Evolutionary conservation across 2,329 filamentous ascomycete species (phyloP).

Genomic region (Curvularia sp.): DNA sequence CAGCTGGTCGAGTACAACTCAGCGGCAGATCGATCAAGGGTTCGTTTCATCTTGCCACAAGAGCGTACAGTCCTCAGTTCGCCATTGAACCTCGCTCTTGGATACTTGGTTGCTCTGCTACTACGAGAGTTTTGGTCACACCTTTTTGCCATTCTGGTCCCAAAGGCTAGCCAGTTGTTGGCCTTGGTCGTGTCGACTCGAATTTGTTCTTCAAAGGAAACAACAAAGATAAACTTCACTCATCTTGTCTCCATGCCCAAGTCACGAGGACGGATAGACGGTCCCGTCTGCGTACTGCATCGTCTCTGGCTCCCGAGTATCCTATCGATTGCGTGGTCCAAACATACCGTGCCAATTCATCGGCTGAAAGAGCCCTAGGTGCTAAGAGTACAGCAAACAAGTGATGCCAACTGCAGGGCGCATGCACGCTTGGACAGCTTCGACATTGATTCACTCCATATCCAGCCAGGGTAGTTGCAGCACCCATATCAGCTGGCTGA

Average conservation of each 20-base stretch:
- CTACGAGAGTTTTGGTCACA: not conserved
- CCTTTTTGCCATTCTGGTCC: not conserved
- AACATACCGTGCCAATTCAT: too few species aligned
- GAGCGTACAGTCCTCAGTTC: not conserved
- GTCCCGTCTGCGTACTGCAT: too few species aligned
- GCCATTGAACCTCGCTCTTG: not conserved
- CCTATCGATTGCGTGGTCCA: too few species aligned
- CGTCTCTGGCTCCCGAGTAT: not conserved
- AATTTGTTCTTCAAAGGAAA: not conserved
- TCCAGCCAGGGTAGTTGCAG: not conserved
- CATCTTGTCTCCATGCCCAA: not conserved
- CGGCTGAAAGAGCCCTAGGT: not conserved
- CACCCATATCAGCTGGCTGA: not conserved
- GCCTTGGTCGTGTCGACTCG: not conserved
- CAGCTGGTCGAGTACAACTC: not conserved
- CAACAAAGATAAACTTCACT: not conserved
- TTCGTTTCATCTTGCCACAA: not conserved
- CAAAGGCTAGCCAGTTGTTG: not conserved
- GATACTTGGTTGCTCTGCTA: not conserved
- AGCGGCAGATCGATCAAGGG: not conserved
- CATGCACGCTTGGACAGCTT: conserved; percentile 5
- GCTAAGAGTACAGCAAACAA: not conserved
- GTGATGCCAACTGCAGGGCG: conserved; percentile 11
- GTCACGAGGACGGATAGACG: too few species aligned
- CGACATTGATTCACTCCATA: not conserved